These are phyloP conservation scores for Bryoglossum gracile DNA, from an alignment of 495 filamentous ascomycete genomes.

Conservation along the genomic window DNA sequence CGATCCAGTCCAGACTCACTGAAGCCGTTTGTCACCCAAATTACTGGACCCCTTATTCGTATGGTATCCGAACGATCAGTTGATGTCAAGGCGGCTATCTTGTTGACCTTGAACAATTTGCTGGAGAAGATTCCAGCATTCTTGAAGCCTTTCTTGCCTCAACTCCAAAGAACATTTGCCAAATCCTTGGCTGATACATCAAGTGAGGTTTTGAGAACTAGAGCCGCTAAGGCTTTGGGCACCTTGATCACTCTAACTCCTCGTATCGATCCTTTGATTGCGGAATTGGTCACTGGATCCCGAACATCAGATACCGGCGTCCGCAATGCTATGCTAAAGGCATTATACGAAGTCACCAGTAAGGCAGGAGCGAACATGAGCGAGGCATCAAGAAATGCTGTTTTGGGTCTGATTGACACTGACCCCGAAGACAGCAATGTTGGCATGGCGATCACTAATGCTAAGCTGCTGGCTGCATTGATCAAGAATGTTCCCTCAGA, in stretches of 20 bases:
- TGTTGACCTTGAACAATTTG: conserved; percentile 88
- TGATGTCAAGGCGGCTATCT: conserved; percentile 91
- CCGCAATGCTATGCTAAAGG: conserved; percentile 94
- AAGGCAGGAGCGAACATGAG: conserved; percentile 94
- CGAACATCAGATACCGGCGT: conserved; percentile 86
- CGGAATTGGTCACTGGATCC: conserved; percentile 85
- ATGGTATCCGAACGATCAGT: conserved; percentile 93
- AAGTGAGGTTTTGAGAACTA: conserved; percentile 76
- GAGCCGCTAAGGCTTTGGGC: conserved; percentile 92
- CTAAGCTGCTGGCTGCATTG: conserved; percentile 78
- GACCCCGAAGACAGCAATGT: conserved; percentile 67
- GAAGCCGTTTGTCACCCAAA: conserved; percentile 91
- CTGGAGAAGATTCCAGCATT: conserved; percentile 94
- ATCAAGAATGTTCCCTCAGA: conserved; percentile 72
- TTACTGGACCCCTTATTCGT: conserved; percentile 93
- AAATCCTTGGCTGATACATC: conserved; percentile 90
- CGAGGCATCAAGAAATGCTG: conserved; percentile 71
- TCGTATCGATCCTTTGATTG: conserved; percentile 78
- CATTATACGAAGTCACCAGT: conserved; percentile 89
- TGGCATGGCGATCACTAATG: conserved; percentile 78
- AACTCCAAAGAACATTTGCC: conserved; percentile 93
- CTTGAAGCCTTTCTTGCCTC: conserved; percentile 93
- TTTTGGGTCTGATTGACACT: conserved; percentile 80
- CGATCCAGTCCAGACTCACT: conserved; percentile 75
- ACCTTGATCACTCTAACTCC: conserved; percentile 95